Evolutionary conservation across 441 rosid genomes (phyloP), one percentile per base, ranked within the genome.

Genomic region (Francoa sonchifolia): DNA sequence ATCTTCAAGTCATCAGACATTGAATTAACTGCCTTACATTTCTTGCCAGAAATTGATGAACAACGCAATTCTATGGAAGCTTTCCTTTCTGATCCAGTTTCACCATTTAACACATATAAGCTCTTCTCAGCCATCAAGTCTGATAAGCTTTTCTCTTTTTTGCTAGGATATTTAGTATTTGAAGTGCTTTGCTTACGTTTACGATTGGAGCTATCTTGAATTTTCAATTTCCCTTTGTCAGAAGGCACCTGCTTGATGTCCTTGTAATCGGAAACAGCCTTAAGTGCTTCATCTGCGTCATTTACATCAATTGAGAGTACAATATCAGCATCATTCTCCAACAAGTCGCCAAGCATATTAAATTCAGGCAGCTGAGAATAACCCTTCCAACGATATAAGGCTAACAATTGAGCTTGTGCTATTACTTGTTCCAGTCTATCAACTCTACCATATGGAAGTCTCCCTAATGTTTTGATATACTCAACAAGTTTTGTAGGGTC

Each of bases 331-430:
- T 67, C 68, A 36, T 59, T 57, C 61, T 71, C 79, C 50, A 55
- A 42, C 56, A 67, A 58, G 18, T 65, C 71, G 17, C 54, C 53
- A 27, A 71, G 65, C 33, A 58, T 37, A 58, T 61, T 65, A 44
- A 78, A 62, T 62, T 72, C 71, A 2, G 85, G 82, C 33, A 78
- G 66, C 15, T 55, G 61, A 30, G 58, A 19, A 48, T 59, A 71
- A 29, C 93, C 93, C 66, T 77, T 81, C 86, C 82, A 81, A 18
- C 63, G 72, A 60, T 46, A 50, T 57, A 76, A 76, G 34, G 89
- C 80, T 59, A 69, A 52, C 50, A 83, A 47, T 44, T 59, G 79
- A 35, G 93, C 77, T 58, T 57, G 54, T 18, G 66, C 58, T 21
- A 59, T 68, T 3, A 54, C 67, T 41, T 76, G 46, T 52, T 73